Conservation (phyloP, 2,329 filamentous ascomycete genomes). For the Metarhizium brunneum region DNA sequence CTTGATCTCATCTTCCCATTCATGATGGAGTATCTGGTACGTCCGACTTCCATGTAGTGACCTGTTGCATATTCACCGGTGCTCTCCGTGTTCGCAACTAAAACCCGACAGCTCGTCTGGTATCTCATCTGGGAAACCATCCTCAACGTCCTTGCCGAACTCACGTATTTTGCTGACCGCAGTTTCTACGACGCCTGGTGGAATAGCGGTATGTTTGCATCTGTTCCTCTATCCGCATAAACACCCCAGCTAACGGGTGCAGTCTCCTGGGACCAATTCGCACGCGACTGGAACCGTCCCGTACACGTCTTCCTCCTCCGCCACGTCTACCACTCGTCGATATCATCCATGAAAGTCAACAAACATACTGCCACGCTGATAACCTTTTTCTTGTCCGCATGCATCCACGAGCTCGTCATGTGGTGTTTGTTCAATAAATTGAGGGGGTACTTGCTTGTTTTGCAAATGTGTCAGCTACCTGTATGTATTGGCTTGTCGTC, state of each 20-base stretch:
- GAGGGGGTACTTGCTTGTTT: conserved; percentile 60
- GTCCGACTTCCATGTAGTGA: conserved; percentile 1
- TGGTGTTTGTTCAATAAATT: conserved; percentile 73
- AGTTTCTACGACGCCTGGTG: conserved; percentile 61
- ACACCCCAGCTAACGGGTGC: not conserved
- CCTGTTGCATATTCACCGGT: no score
- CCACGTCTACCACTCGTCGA: conserved; percentile 71
- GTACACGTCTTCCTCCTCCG: conserved; percentile 70
- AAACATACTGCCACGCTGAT: conserved; percentile 65
- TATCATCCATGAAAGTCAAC: conserved; percentile 61
- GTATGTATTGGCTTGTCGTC: conserved; percentile 21
- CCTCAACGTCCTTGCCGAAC: conserved; percentile 66
- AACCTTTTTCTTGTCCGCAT: conserved; percentile 63
- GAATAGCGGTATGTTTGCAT: conserved; percentile 38
- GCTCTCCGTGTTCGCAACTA: not conserved
- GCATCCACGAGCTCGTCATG: conserved; percentile 71
- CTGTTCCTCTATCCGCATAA: not conserved
- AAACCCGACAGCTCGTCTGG: conserved; percentile 47
- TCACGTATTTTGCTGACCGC: conserved; percentile 69
- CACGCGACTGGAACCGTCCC: conserved; percentile 68
- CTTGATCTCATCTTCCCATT: conserved; percentile 69
- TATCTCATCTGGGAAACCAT: conserved; percentile 75
- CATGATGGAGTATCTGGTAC: conserved; percentile 63
- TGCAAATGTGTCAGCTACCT: conserved; percentile 68
- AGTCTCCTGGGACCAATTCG: conserved; percentile 67